Evolutionary conservation across 2,329 filamentous ascomycete genomes (phyloP).

Genomic region (Exophiala viscosa): DNA sequence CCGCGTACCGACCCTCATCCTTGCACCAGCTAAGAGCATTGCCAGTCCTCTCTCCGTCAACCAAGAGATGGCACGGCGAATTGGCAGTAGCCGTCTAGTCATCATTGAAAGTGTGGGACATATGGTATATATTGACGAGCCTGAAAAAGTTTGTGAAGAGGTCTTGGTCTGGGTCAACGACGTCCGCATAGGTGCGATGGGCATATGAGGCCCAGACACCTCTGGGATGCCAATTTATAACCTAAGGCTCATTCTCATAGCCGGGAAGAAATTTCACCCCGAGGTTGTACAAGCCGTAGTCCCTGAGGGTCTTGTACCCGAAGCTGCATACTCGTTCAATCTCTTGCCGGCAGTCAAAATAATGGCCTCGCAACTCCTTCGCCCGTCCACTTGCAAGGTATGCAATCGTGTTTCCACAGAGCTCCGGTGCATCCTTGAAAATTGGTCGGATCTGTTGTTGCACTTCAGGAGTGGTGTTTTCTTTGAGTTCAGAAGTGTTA

Average conservation of each 20-base stretch:
- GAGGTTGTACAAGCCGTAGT: slow-evolving; percentile 3
- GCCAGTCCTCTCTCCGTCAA: too few species aligned
- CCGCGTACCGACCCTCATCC: too few species aligned
- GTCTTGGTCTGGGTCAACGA: too few species aligned
- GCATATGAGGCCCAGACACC: too few species aligned
- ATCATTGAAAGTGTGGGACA: too few species aligned
- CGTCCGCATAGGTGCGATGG: too few species aligned
- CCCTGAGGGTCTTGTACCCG: neutral
- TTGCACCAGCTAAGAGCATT: too few species aligned
- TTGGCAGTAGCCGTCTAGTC: too few species aligned
- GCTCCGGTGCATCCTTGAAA: slow-evolving; percentile 9
- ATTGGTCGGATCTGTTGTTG: slow-evolving; percentile 1
- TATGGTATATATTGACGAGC: too few species aligned
- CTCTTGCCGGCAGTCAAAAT: slow-evolving; percentile 9
- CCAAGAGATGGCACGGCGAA: too few species aligned
- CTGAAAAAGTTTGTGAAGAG: too few species aligned
- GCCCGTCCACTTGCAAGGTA: slow-evolving; percentile 6
- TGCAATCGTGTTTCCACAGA: slow-evolving; percentile 3
- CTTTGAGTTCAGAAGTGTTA: neutral
- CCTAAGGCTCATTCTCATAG: slow-evolving; percentile 6
- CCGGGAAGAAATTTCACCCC: slow-evolving; percentile 4
- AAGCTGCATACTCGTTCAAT: slow-evolving; percentile 2
- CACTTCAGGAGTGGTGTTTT: neutral
- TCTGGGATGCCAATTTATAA: neutral
- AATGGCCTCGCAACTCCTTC: slow-evolving; percentile 4